Percentiles rank a stretch among this genome's conserved stretches.
These are phyloP conservation scores for Globisporangium paddicum DNA, from an alignment of 352 stramenopile species.

Conservation along the genomic window DNA sequence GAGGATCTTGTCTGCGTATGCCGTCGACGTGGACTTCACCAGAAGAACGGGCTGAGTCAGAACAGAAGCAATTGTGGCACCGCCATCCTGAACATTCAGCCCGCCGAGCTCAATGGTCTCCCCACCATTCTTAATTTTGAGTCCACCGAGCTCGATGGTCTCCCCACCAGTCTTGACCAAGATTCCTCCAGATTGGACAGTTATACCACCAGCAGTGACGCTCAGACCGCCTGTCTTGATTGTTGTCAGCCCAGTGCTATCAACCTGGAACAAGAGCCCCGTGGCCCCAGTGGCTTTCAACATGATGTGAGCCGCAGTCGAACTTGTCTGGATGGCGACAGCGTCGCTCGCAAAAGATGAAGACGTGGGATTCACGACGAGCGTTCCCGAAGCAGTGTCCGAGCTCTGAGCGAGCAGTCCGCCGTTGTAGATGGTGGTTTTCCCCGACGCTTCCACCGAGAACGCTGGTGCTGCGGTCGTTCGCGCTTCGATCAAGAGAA, in stretches of 20 bases:
- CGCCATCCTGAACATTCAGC: constrained; percentile 31
- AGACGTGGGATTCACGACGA: constrained; percentile 24
- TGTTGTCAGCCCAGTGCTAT: constrained; percentile 37
- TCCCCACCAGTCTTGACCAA: constrained; percentile 24
- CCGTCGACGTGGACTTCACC: neutral
- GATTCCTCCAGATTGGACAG: constrained; percentile 12
- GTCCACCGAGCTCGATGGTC: constrained; percentile 35
- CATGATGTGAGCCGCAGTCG: constrained; percentile 35
- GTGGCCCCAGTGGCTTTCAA: constrained; percentile 27
- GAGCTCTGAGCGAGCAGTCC: constrained; percentile 34
- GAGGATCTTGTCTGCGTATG: neutral
- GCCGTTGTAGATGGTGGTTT: constrained; percentile 40
- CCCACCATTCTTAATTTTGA: constrained; percentile 29
- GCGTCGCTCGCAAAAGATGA: constrained; percentile 30
- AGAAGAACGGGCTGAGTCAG: constrained; percentile 16
- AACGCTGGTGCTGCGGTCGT: constrained; percentile 26
- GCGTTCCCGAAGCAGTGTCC: constrained; percentile 16
- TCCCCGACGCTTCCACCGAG: constrained; percentile 43
- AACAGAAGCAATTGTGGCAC: constrained; percentile 22
- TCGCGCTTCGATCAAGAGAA: constrained; percentile 29
- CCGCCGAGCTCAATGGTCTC: constrained; percentile 30
- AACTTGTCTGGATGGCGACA: constrained; percentile 31
- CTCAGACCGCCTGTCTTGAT: constrained; percentile 39
- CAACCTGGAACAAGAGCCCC: constrained; percentile 37
- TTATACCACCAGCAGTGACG: constrained; percentile 28